Evolutionary conservation across 345 rosid species (phyloP).

Genomic region (Nephelium lappaceum): DNA sequence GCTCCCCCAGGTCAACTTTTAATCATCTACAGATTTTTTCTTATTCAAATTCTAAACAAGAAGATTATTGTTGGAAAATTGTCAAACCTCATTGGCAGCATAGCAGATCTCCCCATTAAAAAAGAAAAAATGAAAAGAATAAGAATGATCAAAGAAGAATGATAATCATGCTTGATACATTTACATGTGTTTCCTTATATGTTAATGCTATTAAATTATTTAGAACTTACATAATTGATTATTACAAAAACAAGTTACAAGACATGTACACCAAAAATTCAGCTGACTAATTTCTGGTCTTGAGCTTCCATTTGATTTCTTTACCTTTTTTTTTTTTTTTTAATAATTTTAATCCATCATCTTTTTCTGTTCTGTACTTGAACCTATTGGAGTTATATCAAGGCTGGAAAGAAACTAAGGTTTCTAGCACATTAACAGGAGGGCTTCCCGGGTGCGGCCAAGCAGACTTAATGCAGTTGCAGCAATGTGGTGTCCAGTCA

Average conservation of each 20-base stretch:
- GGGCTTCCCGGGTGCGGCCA: constrained; percentile 86
- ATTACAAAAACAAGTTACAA: neutral
- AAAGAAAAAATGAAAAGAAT: too few relatives aligned
- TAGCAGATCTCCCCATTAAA: too few relatives aligned
- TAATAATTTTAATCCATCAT: too few relatives aligned
- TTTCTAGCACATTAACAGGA: constrained; percentile 74
- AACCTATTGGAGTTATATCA: neutral
- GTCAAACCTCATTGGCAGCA: too few relatives aligned
- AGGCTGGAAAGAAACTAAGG: neutral
- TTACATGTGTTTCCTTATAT: neutral
- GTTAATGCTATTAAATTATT: neutral
- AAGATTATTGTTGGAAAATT: too few relatives aligned
- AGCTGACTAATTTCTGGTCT: neutral
- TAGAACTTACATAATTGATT: neutral
- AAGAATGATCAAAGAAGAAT: too few relatives aligned
- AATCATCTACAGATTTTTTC: too few relatives aligned
- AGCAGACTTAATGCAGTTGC: constrained; percentile 82
- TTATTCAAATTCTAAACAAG: too few relatives aligned
- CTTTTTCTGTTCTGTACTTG: neutral
- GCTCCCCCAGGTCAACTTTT: too few relatives aligned
- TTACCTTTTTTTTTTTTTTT: neutral
- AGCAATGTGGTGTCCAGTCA: constrained; percentile 90
- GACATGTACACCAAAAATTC: neutral
- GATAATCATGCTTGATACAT: neutral
- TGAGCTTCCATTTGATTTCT: neutral